A percentile compares a stretch with the other conserved stretches of the same genome.
Evolutionary conservation across 192 early-diverging fungal species (phyloP).

Genomic region (Spizellomyces sp.): DNA sequence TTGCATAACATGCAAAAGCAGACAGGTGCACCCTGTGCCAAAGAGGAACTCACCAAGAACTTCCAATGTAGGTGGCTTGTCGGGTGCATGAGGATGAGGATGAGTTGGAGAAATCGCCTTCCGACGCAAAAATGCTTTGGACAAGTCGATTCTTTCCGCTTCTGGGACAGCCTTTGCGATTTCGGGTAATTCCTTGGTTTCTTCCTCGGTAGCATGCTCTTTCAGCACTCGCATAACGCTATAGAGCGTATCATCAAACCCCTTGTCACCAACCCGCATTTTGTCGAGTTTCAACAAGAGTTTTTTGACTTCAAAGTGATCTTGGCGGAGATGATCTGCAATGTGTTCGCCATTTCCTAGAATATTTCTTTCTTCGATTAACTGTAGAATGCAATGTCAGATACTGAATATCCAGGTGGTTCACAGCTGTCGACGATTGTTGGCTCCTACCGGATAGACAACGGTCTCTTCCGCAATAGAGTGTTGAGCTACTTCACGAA

Average conservation of each 20-base stretch:
- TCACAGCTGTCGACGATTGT: background rate
- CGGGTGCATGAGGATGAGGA: conserved; percentile 23
- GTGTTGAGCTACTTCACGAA: conserved; percentile 26
- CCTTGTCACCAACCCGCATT: conserved; percentile 3
- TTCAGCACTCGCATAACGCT: conserved; percentile 8
- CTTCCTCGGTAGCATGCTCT: conserved; percentile 27
- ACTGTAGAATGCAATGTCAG: background rate
- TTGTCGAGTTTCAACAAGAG: conserved; percentile 18
- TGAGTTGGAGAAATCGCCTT: conserved; percentile 23
- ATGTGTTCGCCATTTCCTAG: conserved; percentile 13
- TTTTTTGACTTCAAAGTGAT: conserved; percentile 26
- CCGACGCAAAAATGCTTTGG: conserved; percentile 2
- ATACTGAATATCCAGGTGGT: too few relatives aligned
- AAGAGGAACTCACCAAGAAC: conserved; percentile 11
- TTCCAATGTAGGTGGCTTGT: conserved; percentile 26
- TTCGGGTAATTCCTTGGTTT: conserved; percentile 20
- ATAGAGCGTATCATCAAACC: conserved; percentile 5
- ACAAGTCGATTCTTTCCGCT: conserved; percentile 10
- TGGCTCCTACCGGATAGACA: conserved; percentile 11
- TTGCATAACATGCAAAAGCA: background rate
- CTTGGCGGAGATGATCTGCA: conserved; percentile 20
- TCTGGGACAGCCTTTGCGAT: conserved; percentile 5
- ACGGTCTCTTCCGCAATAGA: conserved; percentile 19
- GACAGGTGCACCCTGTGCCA: background rate
- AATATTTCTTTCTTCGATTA: conserved; percentile 4